A percentile compares a stretch with the other conserved stretches of the same genome.
phyloP scores from a whole-genome alignment of 1,284 basidiomycete genomes.

The Cryptococcus sp. region DNA sequence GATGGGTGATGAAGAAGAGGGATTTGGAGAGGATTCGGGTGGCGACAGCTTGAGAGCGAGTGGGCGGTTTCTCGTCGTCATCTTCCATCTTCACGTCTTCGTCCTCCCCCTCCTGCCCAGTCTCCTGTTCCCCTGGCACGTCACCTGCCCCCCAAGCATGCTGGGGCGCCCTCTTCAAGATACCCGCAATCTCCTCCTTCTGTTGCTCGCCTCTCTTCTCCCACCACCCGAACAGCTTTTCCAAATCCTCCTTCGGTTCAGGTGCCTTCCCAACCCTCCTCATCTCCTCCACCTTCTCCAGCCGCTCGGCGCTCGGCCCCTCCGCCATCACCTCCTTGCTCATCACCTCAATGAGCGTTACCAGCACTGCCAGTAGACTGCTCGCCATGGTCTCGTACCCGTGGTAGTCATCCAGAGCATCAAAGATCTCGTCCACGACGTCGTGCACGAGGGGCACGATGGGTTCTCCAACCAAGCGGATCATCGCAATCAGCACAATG shows the following conservation, averaged over 20 bases:
- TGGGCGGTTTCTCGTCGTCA: slow-evolving; percentile 56
- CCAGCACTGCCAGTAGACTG: slow-evolving; percentile 62
- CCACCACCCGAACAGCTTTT: slow-evolving; percentile 64
- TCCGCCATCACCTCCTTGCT: slow-evolving; percentile 60
- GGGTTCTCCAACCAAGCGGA: slow-evolving; percentile 76
- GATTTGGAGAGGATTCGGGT: slow-evolving; percentile 78
- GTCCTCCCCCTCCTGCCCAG: slow-evolving; percentile 18
- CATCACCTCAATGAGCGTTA: slow-evolving; percentile 82
- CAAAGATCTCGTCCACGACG: slow-evolving; percentile 91
- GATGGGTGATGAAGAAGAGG: slow-evolving; percentile 83
- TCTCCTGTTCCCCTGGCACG: slow-evolving; percentile 30
- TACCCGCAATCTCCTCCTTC: slow-evolving; percentile 47
- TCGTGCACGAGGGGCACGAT: slow-evolving; percentile 83
- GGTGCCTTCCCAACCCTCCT: slow-evolving; percentile 49
- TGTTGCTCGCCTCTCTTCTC: slow-evolving; percentile 53
- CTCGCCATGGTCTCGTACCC: slow-evolving; percentile 63
- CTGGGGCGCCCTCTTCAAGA: slow-evolving; percentile 63
- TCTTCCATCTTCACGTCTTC: slow-evolving; percentile 48
- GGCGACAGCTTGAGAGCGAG: slow-evolving; percentile 69
- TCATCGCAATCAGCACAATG: slow-evolving; percentile 70
- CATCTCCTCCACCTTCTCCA: slow-evolving; percentile 26
- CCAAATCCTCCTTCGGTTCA: slow-evolving; percentile 39
- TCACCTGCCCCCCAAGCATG: slow-evolving; percentile 41
- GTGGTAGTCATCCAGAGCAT: slow-evolving; percentile 86
- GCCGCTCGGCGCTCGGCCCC: slow-evolving; percentile 21